These are phyloP conservation scores for Dimocarpus longan DNA, from an alignment of 345 rosid species.

Conservation along the genomic window DNA sequence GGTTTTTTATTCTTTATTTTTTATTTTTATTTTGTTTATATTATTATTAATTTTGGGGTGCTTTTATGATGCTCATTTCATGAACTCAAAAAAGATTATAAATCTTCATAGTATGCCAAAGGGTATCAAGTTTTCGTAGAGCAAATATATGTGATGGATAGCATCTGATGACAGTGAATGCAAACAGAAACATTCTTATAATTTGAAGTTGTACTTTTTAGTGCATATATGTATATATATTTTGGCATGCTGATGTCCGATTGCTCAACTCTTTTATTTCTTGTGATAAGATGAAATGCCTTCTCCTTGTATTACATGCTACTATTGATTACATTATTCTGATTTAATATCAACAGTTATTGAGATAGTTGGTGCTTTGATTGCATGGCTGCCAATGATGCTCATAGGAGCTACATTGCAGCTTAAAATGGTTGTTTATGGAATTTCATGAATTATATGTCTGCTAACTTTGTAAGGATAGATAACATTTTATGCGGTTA, in stretches of 20 bases:
- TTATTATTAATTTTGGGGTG: not conserved
- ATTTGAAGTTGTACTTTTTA: not conserved
- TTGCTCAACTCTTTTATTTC: not conserved
- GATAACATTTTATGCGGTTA: conserved; percentile 26
- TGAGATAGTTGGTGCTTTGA: not conserved
- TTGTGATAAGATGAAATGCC: not conserved
- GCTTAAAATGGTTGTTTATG: conserved; percentile 3
- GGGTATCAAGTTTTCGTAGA: not conserved
- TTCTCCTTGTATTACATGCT: not conserved
- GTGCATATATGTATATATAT: not conserved
- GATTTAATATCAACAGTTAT: not conserved
- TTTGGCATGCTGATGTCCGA: not conserved
- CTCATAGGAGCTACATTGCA: conserved; percentile 7
- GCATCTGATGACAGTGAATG: not conserved
- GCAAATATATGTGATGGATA: not conserved
- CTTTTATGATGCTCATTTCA: not conserved
- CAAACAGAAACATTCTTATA: not conserved
- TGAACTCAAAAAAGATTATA: not conserved
- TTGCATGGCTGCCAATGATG: not conserved
- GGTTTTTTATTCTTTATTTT: too few relatives aligned
- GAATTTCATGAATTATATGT: not conserved
- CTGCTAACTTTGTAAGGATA: not conserved
- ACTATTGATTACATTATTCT: not conserved
- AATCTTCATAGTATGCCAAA: not conserved
- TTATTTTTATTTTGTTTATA: too few relatives aligned